Conservation (phyloP, 257 asterid species). For the Solanum tarijense region DNA sequence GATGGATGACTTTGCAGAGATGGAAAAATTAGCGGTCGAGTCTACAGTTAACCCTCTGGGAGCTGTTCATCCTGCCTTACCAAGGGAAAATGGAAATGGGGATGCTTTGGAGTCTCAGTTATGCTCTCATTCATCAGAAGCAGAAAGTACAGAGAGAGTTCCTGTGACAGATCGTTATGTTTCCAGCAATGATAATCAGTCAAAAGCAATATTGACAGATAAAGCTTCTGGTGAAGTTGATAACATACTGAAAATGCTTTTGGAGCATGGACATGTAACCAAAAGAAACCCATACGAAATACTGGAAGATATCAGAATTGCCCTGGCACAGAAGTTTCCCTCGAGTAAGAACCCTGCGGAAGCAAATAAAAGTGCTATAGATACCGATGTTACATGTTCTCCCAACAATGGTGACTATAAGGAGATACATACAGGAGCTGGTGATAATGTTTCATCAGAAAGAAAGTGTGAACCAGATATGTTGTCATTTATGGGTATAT, state of each 20-base stretch:
- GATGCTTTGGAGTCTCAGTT: slow-evolving; percentile 18
- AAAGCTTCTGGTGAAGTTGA: slow-evolving; percentile 16
- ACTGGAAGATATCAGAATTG: slow-evolving; percentile 37
- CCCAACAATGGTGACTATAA: slow-evolving; percentile 9
- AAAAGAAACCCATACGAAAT: slow-evolving; percentile 31
- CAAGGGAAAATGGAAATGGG: slow-evolving; percentile 14
- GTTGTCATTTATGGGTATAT: slow-evolving; percentile 20
- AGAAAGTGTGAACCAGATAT: slow-evolving; percentile 18
- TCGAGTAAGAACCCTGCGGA: not conserved
- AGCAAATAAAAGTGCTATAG: not conserved
- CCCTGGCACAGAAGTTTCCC: slow-evolving; percentile 12
- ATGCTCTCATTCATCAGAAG: not conserved
- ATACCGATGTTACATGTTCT: slow-evolving; percentile 1
- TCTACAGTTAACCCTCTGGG: slow-evolving; percentile 27
- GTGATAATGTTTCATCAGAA: slow-evolving; percentile 2
- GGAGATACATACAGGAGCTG: slow-evolving; percentile 13
- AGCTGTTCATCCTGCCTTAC: slow-evolving; percentile 25
- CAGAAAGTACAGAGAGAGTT: slow-evolving; percentile 1
- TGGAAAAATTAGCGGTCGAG: slow-evolving; percentile 69
- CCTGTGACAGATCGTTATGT: slow-evolving; percentile 5
- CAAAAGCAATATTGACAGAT: not conserved
- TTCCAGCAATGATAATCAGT: slow-evolving; percentile 10
- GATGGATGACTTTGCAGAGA: slow-evolving; percentile 90
- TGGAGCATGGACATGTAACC: slow-evolving; percentile 26
- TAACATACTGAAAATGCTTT: slow-evolving; percentile 27